A percentile compares a stretch with the other conserved stretches of the same genome.
Conservation (phyloP, 306 rosid species). For the Castanospermum australe region DNA sequence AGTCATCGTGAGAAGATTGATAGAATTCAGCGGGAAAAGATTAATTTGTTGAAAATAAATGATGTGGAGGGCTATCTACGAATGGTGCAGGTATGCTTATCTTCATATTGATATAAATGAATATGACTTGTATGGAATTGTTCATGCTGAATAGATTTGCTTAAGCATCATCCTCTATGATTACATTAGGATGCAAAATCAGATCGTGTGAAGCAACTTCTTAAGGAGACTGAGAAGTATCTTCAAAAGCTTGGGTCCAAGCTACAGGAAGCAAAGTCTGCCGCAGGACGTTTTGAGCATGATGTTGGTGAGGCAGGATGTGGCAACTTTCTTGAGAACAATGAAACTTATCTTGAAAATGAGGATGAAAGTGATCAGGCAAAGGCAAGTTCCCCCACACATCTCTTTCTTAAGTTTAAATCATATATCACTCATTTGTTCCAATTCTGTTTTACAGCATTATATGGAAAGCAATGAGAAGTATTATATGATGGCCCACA, state of each 20-base stretch:
- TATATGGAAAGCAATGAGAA: conserved; percentile 98
- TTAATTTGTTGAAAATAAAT: conserved; percentile 93
- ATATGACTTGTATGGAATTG: conserved; percentile 6
- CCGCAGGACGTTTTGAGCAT: conserved; percentile 61
- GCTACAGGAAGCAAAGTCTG: conserved; percentile 80
- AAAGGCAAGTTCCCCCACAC: conserved; percentile 59
- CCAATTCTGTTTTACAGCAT: conserved; percentile 66
- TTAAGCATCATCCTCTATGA: conserved; percentile 13
- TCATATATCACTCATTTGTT: conserved; percentile 28
- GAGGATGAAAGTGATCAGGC: conserved; percentile 99
- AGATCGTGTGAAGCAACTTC: conserved; percentile 98
- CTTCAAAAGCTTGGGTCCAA: conserved; percentile 98
- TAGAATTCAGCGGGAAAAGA: conserved; percentile 97
- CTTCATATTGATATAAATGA: conserved; percentile 6
- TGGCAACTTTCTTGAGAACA: conserved; percentile 48
- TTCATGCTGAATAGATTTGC: not conserved
- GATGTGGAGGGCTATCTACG: conserved; percentile 99
- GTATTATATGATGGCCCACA: conserved; percentile 99
- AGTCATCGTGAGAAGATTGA: conserved; percentile 98
- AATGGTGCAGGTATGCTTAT: conserved; percentile 88
- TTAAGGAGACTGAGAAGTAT: conserved; percentile 96
- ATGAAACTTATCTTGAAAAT: conserved; percentile 67
- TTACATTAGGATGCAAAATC: conserved; percentile 88
- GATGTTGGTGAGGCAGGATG: conserved; percentile 67
- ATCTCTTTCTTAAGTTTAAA: conserved; percentile 16